Percentiles rank a stretch among this genome's conserved stretches.
Evolutionary conservation across 192 early-diverging fungal genomes (phyloP).

Genomic region (Umbelopsis vinacea): DNA sequence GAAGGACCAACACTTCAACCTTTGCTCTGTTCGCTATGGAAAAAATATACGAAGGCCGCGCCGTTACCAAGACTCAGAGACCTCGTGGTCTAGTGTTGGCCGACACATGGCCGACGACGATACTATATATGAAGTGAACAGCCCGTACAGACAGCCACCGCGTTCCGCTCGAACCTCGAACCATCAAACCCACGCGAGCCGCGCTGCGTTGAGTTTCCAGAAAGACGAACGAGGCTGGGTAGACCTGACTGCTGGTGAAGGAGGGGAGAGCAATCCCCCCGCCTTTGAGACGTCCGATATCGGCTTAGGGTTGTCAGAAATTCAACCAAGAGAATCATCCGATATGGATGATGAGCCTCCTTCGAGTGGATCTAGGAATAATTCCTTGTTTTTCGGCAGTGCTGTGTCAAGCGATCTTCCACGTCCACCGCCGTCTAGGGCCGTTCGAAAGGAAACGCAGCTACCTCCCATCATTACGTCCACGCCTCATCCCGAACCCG

Average conservation of each 20-base stretch:
- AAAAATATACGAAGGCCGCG: conserved; percentile 12
- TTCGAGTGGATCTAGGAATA: conserved; percentile 10
- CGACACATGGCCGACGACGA: neutral
- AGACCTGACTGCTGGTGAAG: neutral
- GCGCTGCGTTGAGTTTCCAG: conserved; percentile 1
- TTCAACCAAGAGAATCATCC: conserved; percentile 17
- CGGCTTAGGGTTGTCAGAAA: neutral
- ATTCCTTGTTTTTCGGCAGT: conserved; percentile 12
- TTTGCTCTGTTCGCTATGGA: neutral
- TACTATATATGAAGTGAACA: neutral
- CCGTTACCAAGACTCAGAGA: neutral
- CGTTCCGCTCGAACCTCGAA: neutral
- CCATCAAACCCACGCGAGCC: neutral
- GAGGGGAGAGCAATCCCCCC: neutral
- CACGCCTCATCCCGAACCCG: neutral
- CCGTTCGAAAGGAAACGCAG: neutral
- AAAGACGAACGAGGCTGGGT: conserved; percentile 15
- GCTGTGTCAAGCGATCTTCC: neutral
- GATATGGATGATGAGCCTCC: conserved; percentile 17
- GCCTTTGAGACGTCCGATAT: neutral
- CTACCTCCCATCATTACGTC: neutral
- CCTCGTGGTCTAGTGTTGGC: neutral
- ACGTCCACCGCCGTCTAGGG: conserved; percentile 11
- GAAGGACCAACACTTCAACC: neutral
- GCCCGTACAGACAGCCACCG: neutral